These are phyloP conservation scores for Globisporangium nunn DNA, from an alignment of 352 stramenopile species.

Conservation along the genomic window DNA sequence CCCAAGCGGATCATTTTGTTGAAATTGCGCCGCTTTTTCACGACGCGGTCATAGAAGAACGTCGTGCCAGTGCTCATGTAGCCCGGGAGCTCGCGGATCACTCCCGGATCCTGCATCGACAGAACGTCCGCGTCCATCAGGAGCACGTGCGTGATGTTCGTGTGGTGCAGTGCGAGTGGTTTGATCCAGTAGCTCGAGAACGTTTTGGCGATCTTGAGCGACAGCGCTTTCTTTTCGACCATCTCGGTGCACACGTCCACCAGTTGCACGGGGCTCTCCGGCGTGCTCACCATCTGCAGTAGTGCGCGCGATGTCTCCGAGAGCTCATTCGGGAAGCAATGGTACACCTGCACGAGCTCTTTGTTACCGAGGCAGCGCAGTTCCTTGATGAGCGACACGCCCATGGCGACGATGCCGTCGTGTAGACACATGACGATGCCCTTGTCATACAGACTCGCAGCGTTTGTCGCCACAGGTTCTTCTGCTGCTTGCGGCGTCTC, in stretches of 20 bases:
- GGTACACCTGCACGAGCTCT: constrained; percentile 36
- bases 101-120: constrained; percentile 32
- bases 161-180: constrained; percentile 38
- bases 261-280: constrained; percentile 41
- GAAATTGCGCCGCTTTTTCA: constrained; percentile 44
- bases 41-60: constrained; percentile 70
- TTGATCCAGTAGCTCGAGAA: constrained; percentile 56
- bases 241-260: constrained; percentile 51
- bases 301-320: constrained; percentile 12
- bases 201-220: constrained; percentile 24
- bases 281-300: constrained; percentile 13
- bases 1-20: constrained; percentile 31
- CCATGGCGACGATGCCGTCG: constrained; percentile 28
- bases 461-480: neutral
- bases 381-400: constrained; percentile 51
- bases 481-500: neutral
- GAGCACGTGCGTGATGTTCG: constrained; percentile 39
- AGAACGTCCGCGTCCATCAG: constrained; percentile 42
- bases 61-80: constrained; percentile 46
- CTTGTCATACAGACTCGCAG: neutral
- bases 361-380: constrained; percentile 31
- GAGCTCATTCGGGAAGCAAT: constrained; percentile 40
- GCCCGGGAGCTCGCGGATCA: constrained; percentile 28
- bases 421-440: constrained; percentile 38
- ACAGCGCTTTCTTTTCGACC: constrained; percentile 4